Evolutionary conservation across 129 eudicot species (phyloP), one percentile per base, ranked within the genome.

Genomic region (Chrysanthemum seticuspe): DNA sequence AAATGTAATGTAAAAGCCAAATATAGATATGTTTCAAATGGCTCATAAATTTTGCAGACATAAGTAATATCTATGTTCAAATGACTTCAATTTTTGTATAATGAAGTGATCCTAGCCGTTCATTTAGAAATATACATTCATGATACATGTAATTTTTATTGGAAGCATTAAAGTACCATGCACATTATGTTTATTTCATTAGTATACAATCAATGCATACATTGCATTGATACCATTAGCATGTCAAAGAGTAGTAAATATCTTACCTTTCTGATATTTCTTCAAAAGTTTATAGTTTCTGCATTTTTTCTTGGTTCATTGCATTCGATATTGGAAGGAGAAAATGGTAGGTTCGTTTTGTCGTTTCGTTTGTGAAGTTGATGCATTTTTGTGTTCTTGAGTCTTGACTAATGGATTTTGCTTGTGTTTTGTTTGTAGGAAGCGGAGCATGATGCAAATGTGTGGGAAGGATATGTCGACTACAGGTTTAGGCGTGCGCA

Each of bases 381-480:
- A 21, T 56, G 4, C 40, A 29, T 0, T 57, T 57, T 67, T n/a
- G 18, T 7, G 47, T 40, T 40, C 47, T 40, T 40, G 47, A 40
- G 47, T 6, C 47, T 40, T 40, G 47, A 40, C 9, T 40, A 6
- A 9, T 36, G 8, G 8, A 36, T 36, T 36, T 36, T 3, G 45
- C n/a, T 44, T 0, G 16, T 4, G 45, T 13, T 68, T 58, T 63
- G 1, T 64, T 48, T 78, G 77, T 79, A 92, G 95, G 98, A 89
- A 71, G 76, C 64, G 11, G 90, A 82, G 69, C 65, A 65, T 15
- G 81, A 82, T 63, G 48, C 18, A 23, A 49, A 69, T 15, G 76
- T 53, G 34, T 87, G 98, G 98, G 88, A 89, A 52, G 98, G 90
- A 13, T 92, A 92, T 78, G 91, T 87, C 6, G 91, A 92, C 64